These are phyloP conservation scores for Komagataea norvegica DNA, from an alignment of 1,139 yeast species.

Conservation along the genomic window DNA sequence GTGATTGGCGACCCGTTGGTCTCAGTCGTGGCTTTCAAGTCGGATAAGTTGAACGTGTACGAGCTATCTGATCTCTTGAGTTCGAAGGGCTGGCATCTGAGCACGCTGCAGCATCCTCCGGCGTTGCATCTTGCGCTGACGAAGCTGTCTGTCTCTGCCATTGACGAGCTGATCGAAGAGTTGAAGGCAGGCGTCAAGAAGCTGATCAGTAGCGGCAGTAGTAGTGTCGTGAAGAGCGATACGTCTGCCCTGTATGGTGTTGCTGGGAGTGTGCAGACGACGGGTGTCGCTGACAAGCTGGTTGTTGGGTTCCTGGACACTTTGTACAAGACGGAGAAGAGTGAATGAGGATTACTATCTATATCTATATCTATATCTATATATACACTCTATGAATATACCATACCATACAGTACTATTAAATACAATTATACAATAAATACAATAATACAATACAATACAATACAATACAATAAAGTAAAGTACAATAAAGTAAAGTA, in stretches of 20 bases:
- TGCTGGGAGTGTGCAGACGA: conserved; percentile 83
- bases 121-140: conserved; percentile 92
- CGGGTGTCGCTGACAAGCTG: conserved; percentile 77
- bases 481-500: too few relatives aligned
- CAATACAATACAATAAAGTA: too few relatives aligned
- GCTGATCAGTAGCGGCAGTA: conserved; percentile 31
- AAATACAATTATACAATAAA: too few relatives aligned
- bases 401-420: too few relatives aligned
- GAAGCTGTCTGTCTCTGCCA: conserved; percentile 55
- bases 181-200: conserved; percentile 46
- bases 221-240: conserved; percentile 36
- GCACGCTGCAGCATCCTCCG: conserved; percentile 81
- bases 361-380: neutral
- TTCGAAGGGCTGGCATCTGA: conserved; percentile 82
- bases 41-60: conserved; percentile 59
- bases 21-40: conserved; percentile 76
- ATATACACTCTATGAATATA: too few relatives aligned
- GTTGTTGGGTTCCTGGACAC: conserved; percentile 79
- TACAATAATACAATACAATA: too few relatives aligned
- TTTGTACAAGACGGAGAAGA: conserved; percentile 46
- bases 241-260: conserved; percentile 93
- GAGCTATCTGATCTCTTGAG: conserved; percentile 67
- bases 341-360: neutral
- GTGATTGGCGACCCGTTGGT: conserved; percentile 81
- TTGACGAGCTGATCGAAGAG: conserved; percentile 57